phyloP scores from a whole-genome alignment of 495 filamentous ascomycete species.

The Cercophora newfieldiana region DNA sequence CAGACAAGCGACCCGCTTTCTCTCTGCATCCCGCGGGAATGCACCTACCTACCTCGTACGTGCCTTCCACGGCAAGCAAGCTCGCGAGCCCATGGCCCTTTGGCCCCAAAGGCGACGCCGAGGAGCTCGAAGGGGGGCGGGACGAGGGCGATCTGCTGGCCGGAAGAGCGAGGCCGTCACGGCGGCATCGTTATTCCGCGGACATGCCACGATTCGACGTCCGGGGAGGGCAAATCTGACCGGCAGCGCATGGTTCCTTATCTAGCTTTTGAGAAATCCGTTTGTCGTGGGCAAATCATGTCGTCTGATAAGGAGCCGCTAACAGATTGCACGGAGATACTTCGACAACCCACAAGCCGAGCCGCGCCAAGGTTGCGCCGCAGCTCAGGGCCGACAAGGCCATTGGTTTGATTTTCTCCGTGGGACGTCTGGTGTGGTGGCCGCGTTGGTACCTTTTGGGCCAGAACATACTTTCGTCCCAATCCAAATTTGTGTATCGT shows the following conservation, averaged over 20 bases:
- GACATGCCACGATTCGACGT: slow-evolving; percentile 9
- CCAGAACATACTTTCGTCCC: neutral
- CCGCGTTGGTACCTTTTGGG: neutral
- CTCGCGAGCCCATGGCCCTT: no score
- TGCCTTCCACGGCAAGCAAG: neutral
- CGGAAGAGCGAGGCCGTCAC: neutral
- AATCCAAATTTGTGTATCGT: neutral
- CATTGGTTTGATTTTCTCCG: neutral
- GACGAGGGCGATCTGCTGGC: neutral
- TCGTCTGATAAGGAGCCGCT: slow-evolving; percentile 31
- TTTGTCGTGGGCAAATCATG: slow-evolving; percentile 26
- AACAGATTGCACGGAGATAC: slow-evolving; percentile 28
- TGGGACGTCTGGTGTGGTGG: neutral
- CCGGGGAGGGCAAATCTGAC: neutral
- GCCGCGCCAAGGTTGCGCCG: neutral
- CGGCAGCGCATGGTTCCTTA: slow-evolving; percentile 23
- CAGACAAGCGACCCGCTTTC: neutral
- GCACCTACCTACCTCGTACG: no score
- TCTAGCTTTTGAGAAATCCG: slow-evolving; percentile 23
- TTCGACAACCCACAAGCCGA: slow-evolving; percentile 7
- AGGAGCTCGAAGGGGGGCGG: neutral
- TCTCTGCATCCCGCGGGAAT: neutral
- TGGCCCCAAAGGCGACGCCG: neutral
- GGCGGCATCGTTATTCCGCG: slow-evolving; percentile 7
- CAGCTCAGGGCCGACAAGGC: neutral